Evolutionary conservation across 1,284 basidiomycete genomes (phyloP).

Genomic region (Ceratobasidium sp.): DNA sequence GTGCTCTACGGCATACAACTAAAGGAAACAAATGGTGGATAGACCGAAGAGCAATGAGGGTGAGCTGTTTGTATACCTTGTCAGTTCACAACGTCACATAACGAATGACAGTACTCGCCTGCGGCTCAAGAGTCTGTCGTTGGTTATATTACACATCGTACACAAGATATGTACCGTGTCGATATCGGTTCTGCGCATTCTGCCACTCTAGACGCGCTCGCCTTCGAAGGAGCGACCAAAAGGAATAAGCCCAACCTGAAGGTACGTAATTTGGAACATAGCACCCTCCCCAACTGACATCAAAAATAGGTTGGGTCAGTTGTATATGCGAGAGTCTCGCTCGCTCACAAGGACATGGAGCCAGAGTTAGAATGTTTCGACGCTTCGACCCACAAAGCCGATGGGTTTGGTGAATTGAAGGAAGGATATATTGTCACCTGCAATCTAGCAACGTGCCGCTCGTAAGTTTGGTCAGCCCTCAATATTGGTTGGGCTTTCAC

Average conservation of each 20-base stretch:
- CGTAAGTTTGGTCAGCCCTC: constrained; percentile 61
- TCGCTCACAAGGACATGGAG: constrained; percentile 90
- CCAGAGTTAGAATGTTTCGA: constrained; percentile 90
- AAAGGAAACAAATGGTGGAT: constrained; percentile 83
- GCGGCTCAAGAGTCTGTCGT: constrained; percentile 83
- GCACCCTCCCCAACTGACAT: neutral
- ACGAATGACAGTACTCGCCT: constrained; percentile 75
- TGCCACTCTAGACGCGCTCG: constrained; percentile 79
- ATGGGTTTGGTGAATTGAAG: constrained; percentile 84
- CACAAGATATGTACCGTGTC: constrained; percentile 81
- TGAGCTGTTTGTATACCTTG: constrained; percentile 54
- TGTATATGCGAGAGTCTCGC: constrained; percentile 82
- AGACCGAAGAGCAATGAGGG: constrained; percentile 78
- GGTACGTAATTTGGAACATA: constrained; percentile 56
- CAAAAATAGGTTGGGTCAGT: constrained; percentile 74
- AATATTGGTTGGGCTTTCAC: constrained; percentile 3
- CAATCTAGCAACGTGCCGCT: constrained; percentile 79
- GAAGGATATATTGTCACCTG: constrained; percentile 80
- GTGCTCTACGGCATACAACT: constrained; percentile 70
- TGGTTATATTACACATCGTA: constrained; percentile 71
- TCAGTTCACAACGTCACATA: neutral
- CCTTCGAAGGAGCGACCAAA: constrained; percentile 88
- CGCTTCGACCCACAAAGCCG: constrained; percentile 82
- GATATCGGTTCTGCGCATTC: constrained; percentile 84
- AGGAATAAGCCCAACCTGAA: constrained; percentile 85